A percentile compares a stretch with the other conserved stretches of the same genome.
Evolutionary conservation across 176 grass and related monocot genomes (phyloP).

Genomic region (Oryza longistaminata): DNA sequence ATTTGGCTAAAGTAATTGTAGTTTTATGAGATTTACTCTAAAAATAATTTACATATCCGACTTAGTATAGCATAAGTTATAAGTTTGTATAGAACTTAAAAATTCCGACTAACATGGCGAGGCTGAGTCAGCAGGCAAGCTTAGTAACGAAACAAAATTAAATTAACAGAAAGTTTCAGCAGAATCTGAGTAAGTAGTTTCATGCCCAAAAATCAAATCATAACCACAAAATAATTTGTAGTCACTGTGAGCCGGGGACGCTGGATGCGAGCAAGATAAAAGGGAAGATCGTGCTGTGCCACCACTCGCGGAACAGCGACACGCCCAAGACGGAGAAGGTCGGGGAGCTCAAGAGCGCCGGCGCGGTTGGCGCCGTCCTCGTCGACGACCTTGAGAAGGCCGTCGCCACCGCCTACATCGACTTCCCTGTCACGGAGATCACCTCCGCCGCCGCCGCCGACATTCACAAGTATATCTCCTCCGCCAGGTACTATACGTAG

Average conservation of each 20-base stretch:
- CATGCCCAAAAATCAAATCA: no score
- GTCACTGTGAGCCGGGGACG: slow-evolving; percentile 65
- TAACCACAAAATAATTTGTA: not conserved
- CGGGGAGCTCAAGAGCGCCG: slow-evolving; percentile 51
- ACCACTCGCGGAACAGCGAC: slow-evolving; percentile 46
- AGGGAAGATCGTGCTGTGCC: slow-evolving; percentile 83
- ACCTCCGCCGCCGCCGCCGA: slow-evolving; percentile 42
- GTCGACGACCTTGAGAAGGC: slow-evolving; percentile 40
- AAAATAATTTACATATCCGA: no score
- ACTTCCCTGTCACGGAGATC: slow-evolving; percentile 66
- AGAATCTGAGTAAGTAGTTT: not conserved
- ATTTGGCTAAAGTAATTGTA: no score
- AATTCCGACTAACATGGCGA: no score
- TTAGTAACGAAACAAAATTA: not conserved
- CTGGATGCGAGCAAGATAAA: slow-evolving; percentile 60
- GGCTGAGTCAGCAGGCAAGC: no score
- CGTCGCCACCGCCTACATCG: slow-evolving; percentile 52
- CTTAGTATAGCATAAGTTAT: no score
- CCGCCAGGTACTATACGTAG: slow-evolving; percentile 48
- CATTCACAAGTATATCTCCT: slow-evolving; percentile 66
- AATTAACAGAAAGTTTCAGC: no score
- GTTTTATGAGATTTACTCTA: no score
- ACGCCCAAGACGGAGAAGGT: slow-evolving; percentile 45
- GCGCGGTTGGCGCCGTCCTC: slow-evolving; percentile 55
- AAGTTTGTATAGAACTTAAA: no score